Evolutionary conservation across 257 asterid genomes (phyloP), one percentile per base, ranked within the genome.

Genomic region (Petrea volubilis): DNA sequence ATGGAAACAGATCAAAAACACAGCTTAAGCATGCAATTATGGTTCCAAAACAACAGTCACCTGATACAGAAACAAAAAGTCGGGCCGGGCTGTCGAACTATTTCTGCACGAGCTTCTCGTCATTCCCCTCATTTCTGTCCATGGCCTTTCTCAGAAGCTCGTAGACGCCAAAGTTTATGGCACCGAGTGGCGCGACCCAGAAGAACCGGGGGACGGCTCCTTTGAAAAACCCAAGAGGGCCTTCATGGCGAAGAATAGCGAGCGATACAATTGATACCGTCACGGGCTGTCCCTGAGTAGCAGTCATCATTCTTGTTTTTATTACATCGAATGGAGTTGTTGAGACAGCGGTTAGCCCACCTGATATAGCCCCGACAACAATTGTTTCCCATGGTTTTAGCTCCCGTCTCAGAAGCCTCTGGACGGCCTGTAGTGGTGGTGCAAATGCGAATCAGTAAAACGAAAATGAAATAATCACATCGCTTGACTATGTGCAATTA

Each of bases 131-230:
- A 4, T 56, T 81, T 77, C 77, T 81, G 77, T 84, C 93, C 96
- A 93, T 90, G 3, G 98, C 98, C 82, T 88, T 90, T 67, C 84
- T 84, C 13, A 93, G 89, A 38, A 93, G 91, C 86, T 93, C 98
- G 25, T 93, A 93, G 31, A 97, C 98, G 7, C 97, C 97, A 28
- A 93, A 93, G 68, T 93, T 93, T 92, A 93, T 88, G 43, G 98
- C 98, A 11, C 98, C 98, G 0, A 93, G 81, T 5, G 98, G 98
- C 66, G 98, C 98, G 7, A 93, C 86, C 97, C 98, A 93, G 88
- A 93, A 90, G 85, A 93, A 93, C 33, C 98, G 84, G 21, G 98
- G 98, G 17, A 90, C 52, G 1, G 98, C 96, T 61, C 98, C 98
- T 81, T 91, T 93, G 50, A 93, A 93, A 53, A 93, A 71, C 20